These are phyloP conservation scores for Chytridiales sp. DNA, from an alignment of 371 early-diverging fungal genomes.

Conservation along the genomic window DNA sequence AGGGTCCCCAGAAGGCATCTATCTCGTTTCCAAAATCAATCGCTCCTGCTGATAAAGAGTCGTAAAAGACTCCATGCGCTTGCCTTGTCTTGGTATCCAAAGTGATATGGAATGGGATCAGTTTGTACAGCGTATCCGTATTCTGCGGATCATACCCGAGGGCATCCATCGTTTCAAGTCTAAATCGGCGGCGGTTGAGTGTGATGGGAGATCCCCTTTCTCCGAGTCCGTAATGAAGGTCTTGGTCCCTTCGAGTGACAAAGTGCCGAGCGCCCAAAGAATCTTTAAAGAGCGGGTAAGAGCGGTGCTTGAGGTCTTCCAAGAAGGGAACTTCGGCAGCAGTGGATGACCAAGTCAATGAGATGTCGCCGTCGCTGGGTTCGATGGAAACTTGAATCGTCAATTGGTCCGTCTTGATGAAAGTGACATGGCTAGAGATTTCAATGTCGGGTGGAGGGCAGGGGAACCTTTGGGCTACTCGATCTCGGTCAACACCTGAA, in stretches of 20 bases:
- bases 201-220: constrained; percentile 53
- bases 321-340: constrained; percentile 39
- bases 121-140: constrained; percentile 64
- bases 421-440: not conserved
- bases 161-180: constrained; percentile 53
- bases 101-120: constrained; percentile 53
- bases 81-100: constrained; percentile 36
- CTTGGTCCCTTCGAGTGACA: constrained; percentile 16
- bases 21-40: constrained; percentile 52
- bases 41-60: constrained; percentile 43
- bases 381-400: constrained; percentile 8
- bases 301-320: constrained; percentile 54
- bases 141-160: constrained; percentile 58
- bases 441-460: constrained; percentile 14
- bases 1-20: constrained; percentile 59
- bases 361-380: constrained; percentile 17
- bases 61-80: constrained; percentile 60
- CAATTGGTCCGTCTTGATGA: constrained; percentile 13
- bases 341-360: constrained; percentile 16
- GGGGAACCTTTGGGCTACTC: constrained; percentile 5
- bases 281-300: constrained; percentile 36
- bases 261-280: constrained; percentile 28
- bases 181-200: constrained; percentile 51
- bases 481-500: not conserved
- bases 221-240: constrained; percentile 46